Base-by-base conservation (phyloP, 352 stramenopile genomes). In the Pythium aphanidermatum region DNA sequence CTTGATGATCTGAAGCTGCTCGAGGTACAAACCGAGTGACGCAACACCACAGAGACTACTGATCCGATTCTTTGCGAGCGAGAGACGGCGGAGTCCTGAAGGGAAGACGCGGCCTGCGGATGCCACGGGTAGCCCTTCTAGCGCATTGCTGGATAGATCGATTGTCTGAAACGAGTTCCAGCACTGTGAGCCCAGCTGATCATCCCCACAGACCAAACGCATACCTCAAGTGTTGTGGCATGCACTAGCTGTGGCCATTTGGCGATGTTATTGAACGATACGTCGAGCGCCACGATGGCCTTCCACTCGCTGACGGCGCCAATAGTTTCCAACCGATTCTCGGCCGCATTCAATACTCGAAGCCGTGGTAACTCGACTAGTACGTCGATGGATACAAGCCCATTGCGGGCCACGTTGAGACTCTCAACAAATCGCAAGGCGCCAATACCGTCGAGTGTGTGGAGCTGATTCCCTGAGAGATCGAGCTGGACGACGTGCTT, bases 61-160 rank as follows among this genome's bases (percentile, higher is more conserved):
- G 24, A 87, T 80, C 48, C 79, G 60, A 51, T 87, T 87, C 39
- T 74, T 73, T 4, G 61, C 59, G 17, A 85, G 63, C 6, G 69
- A 66, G 4, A 87, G 51, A 27, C 66, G 62, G 9, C 60, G 66
- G 23, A 87, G 52, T 11, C 24, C 59, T 1, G 46, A 30, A 12
- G 72, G 72, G 17, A 87, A 81, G 11, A 76, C 27, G 1, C 42
- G 52, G 7, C 38, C 20, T 6, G 56, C 60, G 2, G 43, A 19
- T 0, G 51, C 57, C 0, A 68, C 51, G 12, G 63, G 50, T 23
- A 80, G 71, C 0, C 59, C 46, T 19, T 60, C 51, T 2, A 87
- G 60, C 30, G 70, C 48, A 34, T 87, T 87, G 50, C 71, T 71
- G 8, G 72, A 84, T 19, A 87, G 48, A 42, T 85, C 72, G 6